Evolutionary conservation across 345 rosid genomes (phyloP).

Genomic region (Sonneratia alba): DNA sequence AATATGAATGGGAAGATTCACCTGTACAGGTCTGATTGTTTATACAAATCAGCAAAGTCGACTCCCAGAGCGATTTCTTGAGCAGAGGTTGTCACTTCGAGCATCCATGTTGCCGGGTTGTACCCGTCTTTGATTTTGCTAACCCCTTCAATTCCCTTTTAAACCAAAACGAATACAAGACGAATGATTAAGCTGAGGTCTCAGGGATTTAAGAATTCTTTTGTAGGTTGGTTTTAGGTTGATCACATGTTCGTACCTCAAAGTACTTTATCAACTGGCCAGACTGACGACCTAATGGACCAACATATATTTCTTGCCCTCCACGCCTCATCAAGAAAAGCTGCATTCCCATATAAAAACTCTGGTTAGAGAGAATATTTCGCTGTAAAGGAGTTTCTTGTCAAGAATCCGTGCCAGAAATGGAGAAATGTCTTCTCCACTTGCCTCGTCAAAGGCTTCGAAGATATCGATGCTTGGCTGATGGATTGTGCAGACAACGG

Average conservation of each 20-base stretch:
- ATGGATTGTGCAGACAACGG: conserved; percentile 90
- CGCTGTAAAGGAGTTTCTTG: neutral
- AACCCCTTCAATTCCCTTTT: conserved; percentile 31
- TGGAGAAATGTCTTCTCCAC: neutral
- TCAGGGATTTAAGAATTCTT: neutral
- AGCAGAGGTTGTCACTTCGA: conserved; percentile 31
- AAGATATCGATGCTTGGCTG: conserved; percentile 92
- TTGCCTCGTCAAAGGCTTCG: conserved; percentile 89
- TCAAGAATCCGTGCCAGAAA: neutral
- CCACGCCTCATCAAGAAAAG: conserved; percentile 37
- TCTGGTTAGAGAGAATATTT: neutral
- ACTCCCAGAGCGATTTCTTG: conserved; percentile 32
- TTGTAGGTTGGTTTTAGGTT: neutral
- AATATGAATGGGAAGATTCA: neutral
- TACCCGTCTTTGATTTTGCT: conserved; percentile 33
- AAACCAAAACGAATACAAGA: neutral
- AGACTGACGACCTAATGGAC: conserved; percentile 41
- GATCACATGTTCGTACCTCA: conserved; percentile 21
- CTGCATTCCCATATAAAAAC: conserved; percentile 14
- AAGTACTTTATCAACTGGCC: conserved; percentile 30
- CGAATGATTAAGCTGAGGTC: neutral
- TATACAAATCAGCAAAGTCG: conserved; percentile 32
- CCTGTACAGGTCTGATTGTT: conserved; percentile 33
- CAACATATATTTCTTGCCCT: conserved; percentile 44
- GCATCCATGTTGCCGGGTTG: conserved; percentile 62